Base-by-base conservation (phyloP, 306 rosid genomes). In the Dalbergia oliveri region DNA sequence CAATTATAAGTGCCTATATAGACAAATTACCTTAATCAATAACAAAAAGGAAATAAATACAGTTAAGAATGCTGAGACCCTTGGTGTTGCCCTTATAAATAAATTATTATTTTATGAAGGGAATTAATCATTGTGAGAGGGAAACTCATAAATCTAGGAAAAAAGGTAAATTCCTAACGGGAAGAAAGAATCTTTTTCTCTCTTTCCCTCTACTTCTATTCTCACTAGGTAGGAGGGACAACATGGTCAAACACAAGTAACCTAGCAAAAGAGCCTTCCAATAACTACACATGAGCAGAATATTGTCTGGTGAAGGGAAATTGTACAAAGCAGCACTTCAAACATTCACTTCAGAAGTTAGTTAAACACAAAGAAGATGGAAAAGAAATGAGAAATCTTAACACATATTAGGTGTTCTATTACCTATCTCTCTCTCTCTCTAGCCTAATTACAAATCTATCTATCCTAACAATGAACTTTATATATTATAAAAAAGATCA, bases 101-200 rank as follows among this genome's bases (percentile, higher is more conserved):
- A 76, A 79, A 37, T 47, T n/a, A 41, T 70, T 9, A 19, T 77
- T 57, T 18, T 12, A 5, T 37, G 15, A 23, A 5, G 39, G 77
- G 74, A 16, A 15, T 64, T 58, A 51, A 72, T 60, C 75, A 77
- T 16, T 59, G 63, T 66, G 83, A 72, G 61, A 66, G 72, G 13
- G 71, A 3, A 58, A 77, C 62, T 72, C 50, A 66, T 41, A 56
- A 69, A 62, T 69, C 49, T 51, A 69, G 64, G 61, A 69, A 69
- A 54, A 61, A 62, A 21, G 19, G 3, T 50, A 31, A 33, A 37
- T 33, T 35, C 47, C 34, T 8, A 57, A 64, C 4, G 21, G 61
- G 77, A 78, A 37, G 8, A 65, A 62, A 72, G 60, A 57, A 45
- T 59, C 54, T 64, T 49, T 50, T 5, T 7, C 11, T 34, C 35